phyloP scores from a whole-genome alignment of 78 protist species.

The Bigelowiella natans region DNA sequence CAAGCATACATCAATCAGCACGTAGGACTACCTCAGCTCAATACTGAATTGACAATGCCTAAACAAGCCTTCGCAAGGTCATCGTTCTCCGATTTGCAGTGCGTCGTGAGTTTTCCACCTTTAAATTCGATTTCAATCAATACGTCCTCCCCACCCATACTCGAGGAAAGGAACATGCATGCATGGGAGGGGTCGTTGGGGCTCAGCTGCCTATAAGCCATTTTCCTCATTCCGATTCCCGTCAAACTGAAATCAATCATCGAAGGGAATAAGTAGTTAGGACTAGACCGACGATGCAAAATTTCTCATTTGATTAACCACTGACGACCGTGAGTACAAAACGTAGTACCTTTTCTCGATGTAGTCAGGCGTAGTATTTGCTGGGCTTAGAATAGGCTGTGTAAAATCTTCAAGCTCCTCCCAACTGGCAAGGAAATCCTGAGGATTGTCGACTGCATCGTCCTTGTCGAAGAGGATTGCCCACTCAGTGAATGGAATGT shows the following conservation, averaged over 20 bases:
- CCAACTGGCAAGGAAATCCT: neutral
- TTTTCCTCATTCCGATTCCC: neutral
- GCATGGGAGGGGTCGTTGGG: neutral
- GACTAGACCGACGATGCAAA: no score
- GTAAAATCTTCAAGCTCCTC: neutral
- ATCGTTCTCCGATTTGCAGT: neutral
- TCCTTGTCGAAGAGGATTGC: neutral
- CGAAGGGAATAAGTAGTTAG: no score
- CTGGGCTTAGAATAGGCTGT: neutral
- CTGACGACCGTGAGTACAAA: no score
- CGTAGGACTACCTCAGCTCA: no score
- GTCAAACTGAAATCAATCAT: neutral
- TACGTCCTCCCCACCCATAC: neutral
- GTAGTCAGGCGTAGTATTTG: neutral
- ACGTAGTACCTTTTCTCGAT: neutral
- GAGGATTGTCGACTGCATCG: neutral
- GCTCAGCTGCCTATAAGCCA: neutral
- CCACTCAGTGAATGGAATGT: neutral
- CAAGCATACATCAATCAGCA: no score
- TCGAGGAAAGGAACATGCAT: neutral
- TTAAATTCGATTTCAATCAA: neutral
- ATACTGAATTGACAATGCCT: no score
- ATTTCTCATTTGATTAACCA: no score
- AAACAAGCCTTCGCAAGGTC: no score
- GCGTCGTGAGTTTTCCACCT: neutral